Conservation (phyloP, 2,329 filamentous ascomycete species). For the Trichoderma guizhouense region DNA sequence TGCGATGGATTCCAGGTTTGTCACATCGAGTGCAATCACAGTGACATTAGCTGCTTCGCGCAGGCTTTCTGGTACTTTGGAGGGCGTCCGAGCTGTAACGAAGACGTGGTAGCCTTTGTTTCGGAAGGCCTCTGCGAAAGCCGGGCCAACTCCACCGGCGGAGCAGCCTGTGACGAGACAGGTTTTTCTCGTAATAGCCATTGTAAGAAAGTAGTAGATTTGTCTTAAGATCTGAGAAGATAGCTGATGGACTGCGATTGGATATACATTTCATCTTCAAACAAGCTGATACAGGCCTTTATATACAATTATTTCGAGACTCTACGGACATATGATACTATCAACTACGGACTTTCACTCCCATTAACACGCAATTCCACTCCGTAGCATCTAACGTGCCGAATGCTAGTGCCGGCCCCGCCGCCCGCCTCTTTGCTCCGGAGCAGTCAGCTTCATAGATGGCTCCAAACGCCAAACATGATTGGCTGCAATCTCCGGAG, state of each 20-base stretch:
- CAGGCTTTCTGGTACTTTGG: slow-evolving; percentile 24
- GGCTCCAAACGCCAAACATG: not conserved
- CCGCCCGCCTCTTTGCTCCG: not conserved
- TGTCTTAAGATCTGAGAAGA: not conserved
- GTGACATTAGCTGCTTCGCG: slow-evolving; percentile 23
- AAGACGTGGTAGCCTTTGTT: slow-evolving; percentile 29
- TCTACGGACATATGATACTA: not conserved
- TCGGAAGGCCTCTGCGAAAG: slow-evolving; percentile 31
- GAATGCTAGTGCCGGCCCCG: not conserved
- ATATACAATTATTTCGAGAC: not conserved
- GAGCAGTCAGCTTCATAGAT: not conserved
- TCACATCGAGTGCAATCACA: slow-evolving; percentile 26
- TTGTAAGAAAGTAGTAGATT: not conserved
- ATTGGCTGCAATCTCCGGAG: slow-evolving; percentile 8
- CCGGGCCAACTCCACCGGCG: slow-evolving; percentile 31
- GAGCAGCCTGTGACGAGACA: slow-evolving; percentile 37
- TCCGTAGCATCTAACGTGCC: not conserved
- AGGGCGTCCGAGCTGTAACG: slow-evolving; percentile 28
- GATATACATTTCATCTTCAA: not conserved
- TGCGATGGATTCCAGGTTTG: slow-evolving; percentile 23
- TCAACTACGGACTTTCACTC: not conserved
- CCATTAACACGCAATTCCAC: not conserved
- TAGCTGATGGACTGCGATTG: rapidly evolving
- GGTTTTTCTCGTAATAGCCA: slow-evolving; percentile 20
- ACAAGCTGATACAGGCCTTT: not conserved